Conservation (phyloP, 805 yeast species). For the Saccharomycopsis amapae region DNA sequence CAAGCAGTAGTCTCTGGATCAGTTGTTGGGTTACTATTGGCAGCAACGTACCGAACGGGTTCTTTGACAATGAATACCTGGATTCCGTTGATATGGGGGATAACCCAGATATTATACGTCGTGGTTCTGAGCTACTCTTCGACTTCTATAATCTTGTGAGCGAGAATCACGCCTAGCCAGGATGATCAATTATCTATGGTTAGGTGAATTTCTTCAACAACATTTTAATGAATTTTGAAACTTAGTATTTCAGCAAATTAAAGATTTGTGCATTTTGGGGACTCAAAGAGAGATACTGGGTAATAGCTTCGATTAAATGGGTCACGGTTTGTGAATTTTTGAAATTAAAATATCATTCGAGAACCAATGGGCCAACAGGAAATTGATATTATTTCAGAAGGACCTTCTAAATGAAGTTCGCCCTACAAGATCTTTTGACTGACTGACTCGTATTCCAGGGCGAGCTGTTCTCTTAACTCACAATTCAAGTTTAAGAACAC, state of each 20-base stretch:
- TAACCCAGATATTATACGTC: conserved; percentile 59
- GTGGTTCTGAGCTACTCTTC: conserved; percentile 61
- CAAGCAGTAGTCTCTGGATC: conserved; percentile 72
- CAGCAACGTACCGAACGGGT: conserved; percentile 74
- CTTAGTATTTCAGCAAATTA: neutral
- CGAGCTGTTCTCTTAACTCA: too few relatives aligned
- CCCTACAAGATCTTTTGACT: too few relatives aligned
- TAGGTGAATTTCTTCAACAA: neutral
- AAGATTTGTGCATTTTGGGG: neutral
- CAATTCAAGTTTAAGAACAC: too few relatives aligned
- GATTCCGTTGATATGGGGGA: conserved; percentile 84
- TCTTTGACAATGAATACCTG: conserved; percentile 86
- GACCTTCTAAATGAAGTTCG: too few relatives aligned
- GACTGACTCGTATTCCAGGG: too few relatives aligned
- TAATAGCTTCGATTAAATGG: too few relatives aligned
- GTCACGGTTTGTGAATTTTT: too few relatives aligned
- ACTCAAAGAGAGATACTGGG: too few relatives aligned
- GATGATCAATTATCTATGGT: neutral
- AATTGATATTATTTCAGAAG: too few relatives aligned
- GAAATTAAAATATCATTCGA: too few relatives aligned
- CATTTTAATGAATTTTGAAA: neutral
- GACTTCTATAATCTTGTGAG: conserved; percentile 37
- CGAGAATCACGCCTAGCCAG: neutral
- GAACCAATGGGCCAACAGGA: too few relatives aligned
- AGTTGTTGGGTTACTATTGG: conserved; percentile 64